phyloP scores from a whole-genome alignment of 306 rosid species.

The Cucurbita maxima region DNA sequence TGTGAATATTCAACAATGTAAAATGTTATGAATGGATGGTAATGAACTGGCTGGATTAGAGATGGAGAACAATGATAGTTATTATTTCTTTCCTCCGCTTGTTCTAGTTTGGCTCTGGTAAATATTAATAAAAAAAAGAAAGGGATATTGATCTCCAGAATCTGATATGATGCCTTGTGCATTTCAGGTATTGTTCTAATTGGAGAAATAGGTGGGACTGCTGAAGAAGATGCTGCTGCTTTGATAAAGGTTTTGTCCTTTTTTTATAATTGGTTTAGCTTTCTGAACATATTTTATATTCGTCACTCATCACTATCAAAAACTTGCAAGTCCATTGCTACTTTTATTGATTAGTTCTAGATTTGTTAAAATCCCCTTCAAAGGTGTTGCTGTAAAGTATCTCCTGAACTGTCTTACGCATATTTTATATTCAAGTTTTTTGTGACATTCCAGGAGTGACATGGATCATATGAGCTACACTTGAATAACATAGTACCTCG shows the following conservation, averaged over 20 bases:
- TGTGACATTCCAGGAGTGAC: background rate
- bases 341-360: background rate
- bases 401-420: background rate
- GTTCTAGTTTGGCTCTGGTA: background rate
- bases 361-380: background rate
- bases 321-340: background rate
- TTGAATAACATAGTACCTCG: background rate
- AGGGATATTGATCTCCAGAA: background rate
- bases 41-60: background rate
- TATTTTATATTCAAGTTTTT: background rate
- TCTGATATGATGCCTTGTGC: slow-evolving; percentile 8
- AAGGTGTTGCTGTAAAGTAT: background rate
- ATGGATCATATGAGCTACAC: background rate
- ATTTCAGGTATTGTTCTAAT: slow-evolving; percentile 74
- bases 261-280: background rate
- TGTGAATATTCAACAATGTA: background rate
- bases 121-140: background rate
- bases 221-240: slow-evolving; percentile 99
- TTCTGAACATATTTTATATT: background rate
- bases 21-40: background rate
- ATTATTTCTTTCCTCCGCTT: background rate
- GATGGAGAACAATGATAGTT: background rate
- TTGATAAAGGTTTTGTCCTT: slow-evolving; percentile 55
- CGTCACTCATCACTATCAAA: background rate
- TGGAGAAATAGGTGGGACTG: slow-evolving; percentile 99